These are phyloP conservation scores for Trichothecium sympodiale DNA, from an alignment of 2,329 filamentous ascomycete species.

Conservation along the genomic window DNA sequence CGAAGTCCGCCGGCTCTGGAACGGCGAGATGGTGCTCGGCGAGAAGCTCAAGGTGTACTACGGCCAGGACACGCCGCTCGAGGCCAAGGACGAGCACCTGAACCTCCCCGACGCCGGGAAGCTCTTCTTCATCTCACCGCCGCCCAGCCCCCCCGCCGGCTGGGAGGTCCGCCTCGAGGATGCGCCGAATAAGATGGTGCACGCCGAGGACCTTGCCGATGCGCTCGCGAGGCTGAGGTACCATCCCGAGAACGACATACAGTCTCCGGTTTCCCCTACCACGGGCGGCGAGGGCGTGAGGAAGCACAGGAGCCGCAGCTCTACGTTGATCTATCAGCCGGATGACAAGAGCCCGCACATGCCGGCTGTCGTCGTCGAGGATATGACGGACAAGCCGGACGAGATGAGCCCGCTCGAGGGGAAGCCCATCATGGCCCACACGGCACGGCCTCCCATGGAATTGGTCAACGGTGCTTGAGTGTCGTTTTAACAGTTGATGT, in stretches of 20 bases:
- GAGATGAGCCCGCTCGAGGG: conserved; percentile 30
- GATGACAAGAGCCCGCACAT: conserved; percentile 43
- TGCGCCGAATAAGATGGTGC: conserved; percentile 58
- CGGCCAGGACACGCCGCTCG: conserved; percentile 48
- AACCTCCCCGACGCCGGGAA: conserved; percentile 59
- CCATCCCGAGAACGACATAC: conserved; percentile 25
- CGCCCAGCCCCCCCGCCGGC: conserved; percentile 55
- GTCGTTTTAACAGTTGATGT: background rate
- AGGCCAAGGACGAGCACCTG: conserved; percentile 44
- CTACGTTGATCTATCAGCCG: conserved; percentile 55
- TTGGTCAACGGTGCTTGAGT: conserved; percentile 38
- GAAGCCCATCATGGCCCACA: conserved; percentile 47
- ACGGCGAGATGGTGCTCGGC: conserved; percentile 64
- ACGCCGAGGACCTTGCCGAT: conserved; percentile 57
- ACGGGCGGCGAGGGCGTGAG: conserved; percentile 15
- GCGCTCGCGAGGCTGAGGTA: conserved; percentile 53
- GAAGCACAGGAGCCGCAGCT: conserved; percentile 44
- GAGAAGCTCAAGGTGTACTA: conserved; percentile 59
- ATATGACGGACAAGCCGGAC: conserved; percentile 48
- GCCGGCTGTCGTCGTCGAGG: conserved; percentile 56
- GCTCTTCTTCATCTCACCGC: conserved; percentile 63
- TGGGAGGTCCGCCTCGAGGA: conserved; percentile 60
- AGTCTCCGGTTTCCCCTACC: conserved; percentile 15
- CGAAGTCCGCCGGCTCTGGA: conserved; percentile 59
- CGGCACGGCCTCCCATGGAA: conserved; percentile 52